Conservation (phyloP, 2,329 filamentous ascomycete species). For the Stachybotrys chartarum region DNA sequence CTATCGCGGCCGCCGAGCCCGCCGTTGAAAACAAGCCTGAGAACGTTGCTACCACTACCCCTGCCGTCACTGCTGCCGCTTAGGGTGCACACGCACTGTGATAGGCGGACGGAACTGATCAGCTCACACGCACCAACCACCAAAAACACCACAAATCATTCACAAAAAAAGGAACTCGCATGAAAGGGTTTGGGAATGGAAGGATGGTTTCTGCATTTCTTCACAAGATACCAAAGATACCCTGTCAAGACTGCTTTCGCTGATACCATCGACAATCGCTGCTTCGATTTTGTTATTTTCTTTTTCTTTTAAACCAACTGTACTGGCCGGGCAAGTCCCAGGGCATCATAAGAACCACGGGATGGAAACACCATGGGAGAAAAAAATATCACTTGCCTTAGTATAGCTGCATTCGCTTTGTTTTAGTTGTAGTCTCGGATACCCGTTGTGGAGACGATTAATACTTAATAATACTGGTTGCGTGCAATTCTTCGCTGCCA, state of each 20-base stretch:
- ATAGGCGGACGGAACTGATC: slow-evolving; percentile 13
- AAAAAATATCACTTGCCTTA: slow-evolving; percentile 11
- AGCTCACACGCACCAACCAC: slow-evolving; percentile 6
- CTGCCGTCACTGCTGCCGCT: slow-evolving; percentile 44
- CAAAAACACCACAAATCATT: background rate
- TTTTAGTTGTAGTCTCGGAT: slow-evolving; percentile 29
- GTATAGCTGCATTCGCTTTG: slow-evolving; percentile 14
- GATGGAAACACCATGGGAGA: background rate
- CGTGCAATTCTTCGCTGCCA: slow-evolving; percentile 14
- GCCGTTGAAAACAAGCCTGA: slow-evolving; percentile 35
- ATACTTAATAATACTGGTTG: slow-evolving; percentile 33
- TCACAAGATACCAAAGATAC: slow-evolving; percentile 44
- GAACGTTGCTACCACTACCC: slow-evolving; percentile 31
- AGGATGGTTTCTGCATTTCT: slow-evolving; percentile 46
- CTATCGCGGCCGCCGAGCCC: slow-evolving; percentile 11
- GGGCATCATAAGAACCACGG: too few relatives aligned
- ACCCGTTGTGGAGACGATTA: slow-evolving; percentile 32
- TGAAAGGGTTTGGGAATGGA: slow-evolving; percentile 39
- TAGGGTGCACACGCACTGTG: slow-evolving; percentile 26
- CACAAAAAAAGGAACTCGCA: slow-evolving; percentile 21
- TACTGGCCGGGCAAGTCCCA: too few relatives aligned
- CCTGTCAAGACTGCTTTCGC: slow-evolving; percentile 44
- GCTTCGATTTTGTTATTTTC: slow-evolving; percentile 8
- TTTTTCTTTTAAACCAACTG: background rate
- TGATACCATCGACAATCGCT: slow-evolving; percentile 25